These are phyloP conservation scores for Musa acuminata DNA, from an alignment of 176 grass and related monocot genomes.

Conservation along the genomic window DNA sequence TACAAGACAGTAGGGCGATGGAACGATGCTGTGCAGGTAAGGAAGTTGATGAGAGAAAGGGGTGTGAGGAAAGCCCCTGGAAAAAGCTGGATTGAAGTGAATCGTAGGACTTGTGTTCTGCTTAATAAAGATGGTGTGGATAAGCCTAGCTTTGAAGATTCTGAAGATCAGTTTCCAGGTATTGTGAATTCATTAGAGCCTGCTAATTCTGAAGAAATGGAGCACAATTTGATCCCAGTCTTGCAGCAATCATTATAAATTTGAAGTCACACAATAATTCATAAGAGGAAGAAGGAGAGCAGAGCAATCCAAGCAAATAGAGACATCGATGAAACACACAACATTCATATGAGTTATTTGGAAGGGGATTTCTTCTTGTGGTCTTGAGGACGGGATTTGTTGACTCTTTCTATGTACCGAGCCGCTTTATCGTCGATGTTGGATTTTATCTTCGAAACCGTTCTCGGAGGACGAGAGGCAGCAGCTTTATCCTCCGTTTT, in stretches of 20 bases:
- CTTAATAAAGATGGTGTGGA: constrained; percentile 8
- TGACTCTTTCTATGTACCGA: neutral
- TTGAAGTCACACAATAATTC: too few relatives aligned
- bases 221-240: too few relatives aligned
- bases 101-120: constrained; percentile 21
- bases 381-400: too few relatives aligned
- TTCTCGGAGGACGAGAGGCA: neutral
- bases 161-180: neutral
- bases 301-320: too few relatives aligned
- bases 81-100: constrained; percentile 55
- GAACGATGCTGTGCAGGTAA: constrained; percentile 63
- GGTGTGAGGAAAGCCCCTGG: constrained; percentile 51
- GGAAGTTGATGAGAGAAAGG: constrained; percentile 57
- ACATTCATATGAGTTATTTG: too few relatives aligned
- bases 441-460: neutral
- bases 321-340: too few relatives aligned
- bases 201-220: too few relatives aligned
- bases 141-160: constrained; percentile 9
- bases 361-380: too few relatives aligned
- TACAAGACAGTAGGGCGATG: constrained; percentile 68
- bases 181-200: too few relatives aligned
- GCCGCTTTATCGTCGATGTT: neutral
- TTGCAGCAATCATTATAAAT: too few relatives aligned
- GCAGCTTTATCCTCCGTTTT: neutral
- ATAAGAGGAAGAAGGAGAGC: too few relatives aligned